Evolutionary conservation across 345 rosid genomes (phyloP), one percentile per base, ranked within the genome.

Genomic region (Salix udensis): DNA sequence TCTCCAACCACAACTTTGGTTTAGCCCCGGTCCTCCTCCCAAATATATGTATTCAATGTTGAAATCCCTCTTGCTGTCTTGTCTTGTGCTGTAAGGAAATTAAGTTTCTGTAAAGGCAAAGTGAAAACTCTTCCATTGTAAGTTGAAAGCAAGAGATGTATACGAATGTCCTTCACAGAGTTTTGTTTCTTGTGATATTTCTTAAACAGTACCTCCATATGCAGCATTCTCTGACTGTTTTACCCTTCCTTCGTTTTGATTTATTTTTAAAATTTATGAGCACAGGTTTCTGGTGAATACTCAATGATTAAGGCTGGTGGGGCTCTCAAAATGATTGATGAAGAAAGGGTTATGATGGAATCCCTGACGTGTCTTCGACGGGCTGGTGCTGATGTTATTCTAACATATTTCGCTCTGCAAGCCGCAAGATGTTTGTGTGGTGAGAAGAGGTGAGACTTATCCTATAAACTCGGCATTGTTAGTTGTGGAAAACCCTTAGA

Each of bases 291-390:
- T 3, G 99, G 99, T 62, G 98, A 95, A 77, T 95, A 95, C 88
- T 91, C 98, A 0, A 93, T 96, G 94, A 96, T 96, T 72, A 96
- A 93, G 81, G 97, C 97, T 6, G 97, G 93, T 0, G 94, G 93
- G 66, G 87, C 83, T 79, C 91, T 91, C 37, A 89, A 89, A 69
- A 96, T 96, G 97, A 93, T 93, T 18, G 96, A 96, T 44, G 99
- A 93, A 79, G 94, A 96, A 76, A 88, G 78, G 75, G 96, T 93
- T 8, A 96, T 91, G 99, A 88, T 96, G 97, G 98, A 96, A 74
- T 93, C 99, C 31, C 74, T 96, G 83, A 83, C 82, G 78, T 96
- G 98, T 77, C 84, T 96, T 61, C 88, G 98, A 46, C 87, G 98
- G 39, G 98, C 96, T 73, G 98, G 99, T 64, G 96, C 98, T 0